Percentiles rank a stretch among this genome's conserved stretches.
These are phyloP conservation scores for Saccharomycopsis olivae DNA, from an alignment of 805 yeast species.

Conservation along the genomic window DNA sequence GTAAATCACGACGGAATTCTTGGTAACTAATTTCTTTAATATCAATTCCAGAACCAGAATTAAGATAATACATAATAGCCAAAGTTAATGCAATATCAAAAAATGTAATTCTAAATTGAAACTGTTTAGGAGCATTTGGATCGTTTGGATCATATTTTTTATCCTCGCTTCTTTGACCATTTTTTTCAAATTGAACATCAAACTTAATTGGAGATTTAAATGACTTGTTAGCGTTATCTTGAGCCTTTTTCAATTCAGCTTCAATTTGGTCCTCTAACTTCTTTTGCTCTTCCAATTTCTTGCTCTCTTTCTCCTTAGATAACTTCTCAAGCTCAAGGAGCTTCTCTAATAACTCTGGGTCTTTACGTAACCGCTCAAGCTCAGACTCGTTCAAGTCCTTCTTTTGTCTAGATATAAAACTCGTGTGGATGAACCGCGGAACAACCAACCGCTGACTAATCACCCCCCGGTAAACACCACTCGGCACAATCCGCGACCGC, in stretches of 20 bases:
- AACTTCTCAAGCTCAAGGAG: neutral
- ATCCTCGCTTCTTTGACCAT: neutral
- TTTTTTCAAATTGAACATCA: conserved; percentile 5
- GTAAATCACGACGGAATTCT: conserved; percentile 67
- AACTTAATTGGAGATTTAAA: conserved; percentile 3
- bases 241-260: neutral
- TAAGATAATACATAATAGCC: conserved; percentile 5
- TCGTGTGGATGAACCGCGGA: no score
- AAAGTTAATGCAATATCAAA: conserved; percentile 11
- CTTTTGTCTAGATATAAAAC: no score
- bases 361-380: no score
- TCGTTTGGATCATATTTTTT: conserved; percentile 1
- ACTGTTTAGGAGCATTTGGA: conserved; percentile 9
- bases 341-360: no score
- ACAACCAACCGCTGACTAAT: no score
- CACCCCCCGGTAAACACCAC: no score
- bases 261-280: neutral
- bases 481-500: no score
- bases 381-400: no score
- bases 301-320: neutral
- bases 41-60: neutral
- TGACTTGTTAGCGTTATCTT: neutral
- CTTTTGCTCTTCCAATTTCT: neutral
- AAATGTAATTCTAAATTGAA: conserved; percentile 11
- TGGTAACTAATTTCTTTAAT: conserved; percentile 70